Conservation (phyloP, 2,329 filamentous ascomycete genomes). For the Alternaria rosae region DNA sequence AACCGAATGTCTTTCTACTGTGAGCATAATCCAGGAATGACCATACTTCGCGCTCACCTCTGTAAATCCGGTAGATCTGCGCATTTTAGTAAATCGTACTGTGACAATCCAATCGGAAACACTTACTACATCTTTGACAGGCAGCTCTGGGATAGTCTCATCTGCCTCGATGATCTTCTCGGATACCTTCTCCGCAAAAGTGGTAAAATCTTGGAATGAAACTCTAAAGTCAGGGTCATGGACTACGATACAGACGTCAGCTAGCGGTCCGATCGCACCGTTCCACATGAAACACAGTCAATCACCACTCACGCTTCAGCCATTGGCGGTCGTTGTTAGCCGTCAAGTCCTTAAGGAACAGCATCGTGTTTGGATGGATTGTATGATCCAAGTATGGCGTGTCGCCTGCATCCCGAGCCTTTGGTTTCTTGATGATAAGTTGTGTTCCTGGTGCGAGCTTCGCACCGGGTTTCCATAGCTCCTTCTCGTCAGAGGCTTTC, state of each 20-base stretch:
- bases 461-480: conserved; percentile 65
- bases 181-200: conserved; percentile 76
- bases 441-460: conserved; percentile 66
- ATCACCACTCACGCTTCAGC: conserved; percentile 63
- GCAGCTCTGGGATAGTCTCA: conserved; percentile 84
- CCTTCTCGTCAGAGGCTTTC: conserved; percentile 51
- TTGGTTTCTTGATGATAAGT: conserved; percentile 68
- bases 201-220: conserved; percentile 80
- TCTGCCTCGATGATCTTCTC: conserved; percentile 75
- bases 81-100: conserved; percentile 16
- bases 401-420: conserved; percentile 66
- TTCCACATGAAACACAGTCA: neutral
- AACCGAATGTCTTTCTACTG: conserved; percentile 73
- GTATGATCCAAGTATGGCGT: conserved; percentile 64
- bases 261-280: neutral
- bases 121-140: conserved; percentile 78
- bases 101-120: neutral
- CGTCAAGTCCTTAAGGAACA: conserved; percentile 66
- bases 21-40: conserved; percentile 1
- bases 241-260: conserved; percentile 57
- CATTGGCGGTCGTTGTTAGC: conserved; percentile 69
- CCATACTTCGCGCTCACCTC: conserved; percentile 49
- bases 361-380: conserved; percentile 69
- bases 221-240: conserved; percentile 81
- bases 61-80: conserved; percentile 82